Base-by-base conservation (phyloP, 768 basidiomycete species). In the Suillus variegatus region DNA sequence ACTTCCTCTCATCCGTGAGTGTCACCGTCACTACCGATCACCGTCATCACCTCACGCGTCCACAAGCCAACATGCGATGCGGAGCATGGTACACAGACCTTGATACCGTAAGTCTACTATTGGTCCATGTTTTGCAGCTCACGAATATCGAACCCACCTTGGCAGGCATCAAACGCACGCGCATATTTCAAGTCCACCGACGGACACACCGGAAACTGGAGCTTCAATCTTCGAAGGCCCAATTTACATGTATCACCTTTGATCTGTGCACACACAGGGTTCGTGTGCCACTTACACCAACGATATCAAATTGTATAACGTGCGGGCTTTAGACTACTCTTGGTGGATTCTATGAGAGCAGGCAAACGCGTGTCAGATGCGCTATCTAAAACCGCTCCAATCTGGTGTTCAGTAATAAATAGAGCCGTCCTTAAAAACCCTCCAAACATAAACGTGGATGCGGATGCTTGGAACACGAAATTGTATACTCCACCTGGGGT, bases 351-450 rank as follows among this genome's bases (percentile, higher is more conserved):
- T 0, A 97, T 96, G 0, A 82, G 97, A 28, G 83, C 93, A 28
- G 97, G 96, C 10, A 98, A 99, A 79, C 88, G 94, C 16, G 89
- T 97, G 60, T 97, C 97, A 1, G 97, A 99, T 68, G 94, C 96
- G 0, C 82, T 98, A 2, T 92, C 92, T 2, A 98, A 97, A 67
- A 97, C 95, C 0, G 83, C 97, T 1, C 96, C 96, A 0, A 91
- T 96, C 61, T 99, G 97, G 97, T 97, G 96, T 74, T 82, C 92
- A 10, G 92, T 95, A 5, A 81, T 97, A 67, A 98, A 97, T 72
- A 82, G 87, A 60, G 89, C 86, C 40, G 75, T 86, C 38, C 67
- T 73, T 64, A 69, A 62, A 22, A 67, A 36, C 10, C 20, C 61
- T 20, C n/a, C 64, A 8, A 56, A 52, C 9, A 51, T 54, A 20